Evolutionary conservation across 2,329 filamentous ascomycete genomes (phyloP).

Genomic region (Aspergillus brasiliensis): DNA sequence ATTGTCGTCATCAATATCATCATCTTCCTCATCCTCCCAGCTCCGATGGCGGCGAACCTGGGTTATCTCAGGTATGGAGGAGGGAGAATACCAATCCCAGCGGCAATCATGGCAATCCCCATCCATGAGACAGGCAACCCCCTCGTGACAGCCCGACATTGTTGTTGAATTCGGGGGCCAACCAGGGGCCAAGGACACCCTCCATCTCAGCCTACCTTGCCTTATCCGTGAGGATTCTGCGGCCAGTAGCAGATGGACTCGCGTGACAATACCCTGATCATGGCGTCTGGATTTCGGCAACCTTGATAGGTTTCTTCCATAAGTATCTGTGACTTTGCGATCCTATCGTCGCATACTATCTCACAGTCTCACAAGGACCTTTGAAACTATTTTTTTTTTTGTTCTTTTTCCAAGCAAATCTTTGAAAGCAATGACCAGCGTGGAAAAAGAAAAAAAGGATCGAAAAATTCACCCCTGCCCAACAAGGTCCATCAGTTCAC

Average conservation of each 20-base stretch:
- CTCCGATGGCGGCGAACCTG: not conserved
- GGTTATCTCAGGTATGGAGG: not conserved
- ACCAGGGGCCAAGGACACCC: conserved; percentile 15
- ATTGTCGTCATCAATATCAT: not conserved
- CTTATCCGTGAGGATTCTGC: not conserved
- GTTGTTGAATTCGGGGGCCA: conserved; percentile 6
- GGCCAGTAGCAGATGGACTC: not conserved
- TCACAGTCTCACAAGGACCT: too few relatives aligned
- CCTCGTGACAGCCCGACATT: conserved; percentile 16
- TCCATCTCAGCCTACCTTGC: conserved; percentile 8
- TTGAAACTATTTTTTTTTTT: too few relatives aligned
- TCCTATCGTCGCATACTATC: not conserved
- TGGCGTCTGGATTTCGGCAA: not conserved
- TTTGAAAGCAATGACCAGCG: not conserved
- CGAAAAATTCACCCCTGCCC: not conserved
- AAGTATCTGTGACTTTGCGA: not conserved
- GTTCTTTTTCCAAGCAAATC: too few relatives aligned
- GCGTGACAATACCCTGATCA: not conserved
- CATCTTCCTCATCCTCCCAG: too few relatives aligned
- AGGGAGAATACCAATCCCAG: not conserved
- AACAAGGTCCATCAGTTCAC: conserved; percentile 2
- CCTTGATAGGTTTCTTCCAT: not conserved
- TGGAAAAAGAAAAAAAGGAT: not conserved
- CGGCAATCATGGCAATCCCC: not conserved
- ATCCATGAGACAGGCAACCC: conserved; percentile 17